Base-by-base conservation (phyloP, 805 yeast species). In the Starmerella tilneyi region DNA sequence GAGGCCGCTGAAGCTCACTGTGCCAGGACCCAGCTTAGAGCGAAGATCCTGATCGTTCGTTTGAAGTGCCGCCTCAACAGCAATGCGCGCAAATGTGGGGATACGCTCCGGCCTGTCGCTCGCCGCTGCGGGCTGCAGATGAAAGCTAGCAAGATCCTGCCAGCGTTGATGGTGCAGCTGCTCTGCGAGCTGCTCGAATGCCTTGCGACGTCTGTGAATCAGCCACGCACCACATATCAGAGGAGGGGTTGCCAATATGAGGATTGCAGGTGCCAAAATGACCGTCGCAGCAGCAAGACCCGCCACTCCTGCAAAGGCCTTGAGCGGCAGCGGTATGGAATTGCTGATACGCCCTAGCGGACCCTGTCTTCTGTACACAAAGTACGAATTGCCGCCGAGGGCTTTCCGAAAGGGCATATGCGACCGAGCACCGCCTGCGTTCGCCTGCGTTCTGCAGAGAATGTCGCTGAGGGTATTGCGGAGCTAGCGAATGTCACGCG, bases 211-310 rank as follows among this genome's bases (percentile, higher is more conserved):
- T 17, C 37, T 26, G 3, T 43, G 20, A 30, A 47, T 19, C 2
- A 45, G 21, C 46, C 46, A 48, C 2, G 48, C 43, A 4, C 52
- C 49, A 15, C 29, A 33, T 2, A 51, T 16, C 2, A 48, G 40
- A 9, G 54, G 54, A 6, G 52, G 52, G 3, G 45, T 44, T 1
- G 45, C 48, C 2, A 51, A 36, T 7, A 51, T 43, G 7, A 51
- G 13, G 9, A 48, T n/a, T 9, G 54, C 46, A 2, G 54, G 54
- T 2, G 54, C 47, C 9, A 51, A n/a, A 7, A 51, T 29, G 7
- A 48, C 54, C 0, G 50, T 46, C 4, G 46, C 48, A 1, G 54
- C 54, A 6, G 54, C 54, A 2, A 40, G 28, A 8, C 45, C 41
- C 3, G 50, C 31, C 3, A 51, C 35, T 26, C 38, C 40, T 11